A percentile compares a stretch with the other conserved stretches of the same genome.
Conservation (phyloP, 2,329 filamentous ascomycete species). For the Ophiosphaerella herpotricha region DNA sequence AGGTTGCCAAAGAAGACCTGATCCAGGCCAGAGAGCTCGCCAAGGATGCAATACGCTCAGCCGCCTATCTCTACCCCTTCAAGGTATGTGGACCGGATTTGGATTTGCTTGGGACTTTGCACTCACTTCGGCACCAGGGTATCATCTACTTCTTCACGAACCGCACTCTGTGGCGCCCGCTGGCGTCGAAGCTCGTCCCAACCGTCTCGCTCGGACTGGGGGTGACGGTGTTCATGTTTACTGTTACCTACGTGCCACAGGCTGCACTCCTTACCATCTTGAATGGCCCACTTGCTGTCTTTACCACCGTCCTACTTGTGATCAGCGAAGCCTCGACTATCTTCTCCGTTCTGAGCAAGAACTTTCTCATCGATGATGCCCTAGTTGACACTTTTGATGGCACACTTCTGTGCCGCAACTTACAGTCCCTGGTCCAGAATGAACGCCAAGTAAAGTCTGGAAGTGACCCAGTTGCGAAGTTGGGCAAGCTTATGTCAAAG, state of each 20-base stretch:
- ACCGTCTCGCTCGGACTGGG: conserved; percentile 72
- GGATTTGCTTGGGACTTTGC: neutral
- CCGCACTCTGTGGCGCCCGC: conserved; percentile 62
- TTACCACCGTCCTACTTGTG: conserved; percentile 72
- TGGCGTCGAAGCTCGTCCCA: conserved; percentile 60
- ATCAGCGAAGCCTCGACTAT: conserved; percentile 56
- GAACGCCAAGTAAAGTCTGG: conserved; percentile 71
- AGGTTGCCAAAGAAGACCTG: conserved; percentile 70
- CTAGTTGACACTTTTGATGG: conserved; percentile 90
- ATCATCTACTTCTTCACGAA: conserved; percentile 64
- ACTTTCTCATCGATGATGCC: conserved; percentile 79
- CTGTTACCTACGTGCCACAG: conserved; percentile 85
- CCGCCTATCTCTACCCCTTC: conserved; percentile 84
- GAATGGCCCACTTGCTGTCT: conserved; percentile 79
- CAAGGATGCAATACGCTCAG: conserved; percentile 72
- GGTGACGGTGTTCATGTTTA: conserved; percentile 81
- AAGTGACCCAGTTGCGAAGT: conserved; percentile 57
- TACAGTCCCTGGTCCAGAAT: conserved; percentile 68
- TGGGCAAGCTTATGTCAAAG: conserved; percentile 62
- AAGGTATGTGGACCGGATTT: conserved; percentile 53
- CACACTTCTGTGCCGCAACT: conserved; percentile 59
- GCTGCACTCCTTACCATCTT: conserved; percentile 81
- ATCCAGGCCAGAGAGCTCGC: conserved; percentile 67
- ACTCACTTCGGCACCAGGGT: conserved; percentile 51
- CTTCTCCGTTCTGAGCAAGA: conserved; percentile 62